A percentile compares a stretch with the other conserved stretches of the same genome.
Evolutionary conservation across 1,284 basidiomycete species (phyloP).

Genomic region (Meripilus lineatus): DNA sequence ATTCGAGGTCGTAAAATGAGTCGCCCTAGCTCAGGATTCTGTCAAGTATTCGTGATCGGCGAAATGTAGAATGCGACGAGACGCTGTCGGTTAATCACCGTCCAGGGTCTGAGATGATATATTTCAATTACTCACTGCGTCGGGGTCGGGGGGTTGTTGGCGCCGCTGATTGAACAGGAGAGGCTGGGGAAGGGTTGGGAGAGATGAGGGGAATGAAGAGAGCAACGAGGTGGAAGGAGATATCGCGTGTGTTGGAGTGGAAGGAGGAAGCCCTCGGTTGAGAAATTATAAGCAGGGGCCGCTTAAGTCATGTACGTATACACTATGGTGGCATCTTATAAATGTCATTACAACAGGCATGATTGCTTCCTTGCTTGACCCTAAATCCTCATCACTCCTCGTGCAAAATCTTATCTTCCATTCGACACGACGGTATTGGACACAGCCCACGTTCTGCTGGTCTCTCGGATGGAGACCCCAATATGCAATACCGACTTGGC

Average conservation of each 20-base stretch:
- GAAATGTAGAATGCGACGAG: too few relatives aligned
- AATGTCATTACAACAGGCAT: not conserved
- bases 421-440: too few relatives aligned
- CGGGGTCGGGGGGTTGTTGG: not conserved
- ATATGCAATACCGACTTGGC: slow-evolving; percentile 30
- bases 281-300: not conserved
- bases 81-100: not conserved
- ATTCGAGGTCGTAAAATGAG: too few relatives aligned
- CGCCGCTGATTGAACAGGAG: not conserved
- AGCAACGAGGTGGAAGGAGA: slow-evolving; percentile 3
- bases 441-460: too few relatives aligned
- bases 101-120: not conserved
- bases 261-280: not conserved
- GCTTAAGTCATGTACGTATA: too few relatives aligned
- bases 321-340: too few relatives aligned
- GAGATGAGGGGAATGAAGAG: too few relatives aligned
- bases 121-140: not conserved
- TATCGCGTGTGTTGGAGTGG: not conserved
- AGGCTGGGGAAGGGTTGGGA: too few relatives aligned
- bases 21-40: too few relatives aligned
- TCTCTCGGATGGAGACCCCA: too few relatives aligned
- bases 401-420: not conserved
- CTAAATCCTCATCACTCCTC: not conserved
- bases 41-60: too few relatives aligned
- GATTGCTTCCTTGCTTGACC: not conserved